Evolutionary conservation across 148 eudicot species (phyloP).

Genomic region (Polygonum aviculare): DNA sequence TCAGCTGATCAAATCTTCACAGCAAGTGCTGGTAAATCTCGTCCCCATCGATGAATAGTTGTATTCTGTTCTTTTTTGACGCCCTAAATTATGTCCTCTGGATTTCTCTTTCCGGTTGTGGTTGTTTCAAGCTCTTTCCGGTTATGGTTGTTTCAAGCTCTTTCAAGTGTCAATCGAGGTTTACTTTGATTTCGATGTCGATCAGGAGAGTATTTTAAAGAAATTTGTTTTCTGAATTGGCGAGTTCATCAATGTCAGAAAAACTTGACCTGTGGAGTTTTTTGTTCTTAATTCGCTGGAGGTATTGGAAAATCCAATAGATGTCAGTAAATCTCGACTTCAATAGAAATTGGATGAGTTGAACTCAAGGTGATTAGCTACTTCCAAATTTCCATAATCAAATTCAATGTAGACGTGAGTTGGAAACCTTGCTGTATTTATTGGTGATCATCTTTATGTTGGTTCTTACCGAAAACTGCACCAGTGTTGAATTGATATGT

Average conservation of each 20-base stretch:
- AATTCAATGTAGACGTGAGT: neutral
- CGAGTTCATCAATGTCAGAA: neutral
- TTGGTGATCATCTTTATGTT: neutral
- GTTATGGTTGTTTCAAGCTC: neutral
- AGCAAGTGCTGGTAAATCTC: conserved; percentile 39
- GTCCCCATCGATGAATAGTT: neutral
- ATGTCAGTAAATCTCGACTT: neutral
- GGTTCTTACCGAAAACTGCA: neutral
- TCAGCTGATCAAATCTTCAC: conserved; percentile 56
- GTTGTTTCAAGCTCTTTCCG: neutral
- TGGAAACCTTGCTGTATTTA: neutral
- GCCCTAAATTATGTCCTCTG: neutral
- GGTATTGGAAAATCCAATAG: neutral
- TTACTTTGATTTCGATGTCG: neutral
- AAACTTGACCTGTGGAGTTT: neutral
- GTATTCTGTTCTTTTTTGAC: neutral
- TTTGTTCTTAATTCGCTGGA: neutral
- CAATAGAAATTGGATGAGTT: neutral
- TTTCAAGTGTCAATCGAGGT: neutral
- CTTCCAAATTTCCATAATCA: neutral
- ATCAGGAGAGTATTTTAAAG: neutral
- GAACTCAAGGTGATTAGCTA: neutral
- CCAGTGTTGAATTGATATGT: neutral
- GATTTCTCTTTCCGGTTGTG: neutral
- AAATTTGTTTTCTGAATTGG: neutral